Evolutionary conservation across 768 basidiomycete genomes (phyloP).

Genomic region (Hebeloma cylindrosporum): DNA sequence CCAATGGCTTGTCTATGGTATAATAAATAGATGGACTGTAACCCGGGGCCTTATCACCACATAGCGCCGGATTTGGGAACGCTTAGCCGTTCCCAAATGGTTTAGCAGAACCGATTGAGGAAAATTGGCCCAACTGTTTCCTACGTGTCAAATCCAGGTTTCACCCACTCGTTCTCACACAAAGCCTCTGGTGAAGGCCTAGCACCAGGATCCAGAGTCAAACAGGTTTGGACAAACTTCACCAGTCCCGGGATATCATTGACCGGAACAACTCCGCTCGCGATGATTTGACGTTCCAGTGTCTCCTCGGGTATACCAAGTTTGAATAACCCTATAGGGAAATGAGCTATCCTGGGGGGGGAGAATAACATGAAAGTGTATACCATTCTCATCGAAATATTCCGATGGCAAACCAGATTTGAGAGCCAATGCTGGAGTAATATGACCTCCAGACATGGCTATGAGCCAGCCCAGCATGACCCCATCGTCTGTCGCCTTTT

Average conservation of each 20-base stretch:
- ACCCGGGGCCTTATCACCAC: too few relatives aligned
- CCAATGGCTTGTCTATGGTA: too few relatives aligned
- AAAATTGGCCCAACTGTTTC: too few relatives aligned
- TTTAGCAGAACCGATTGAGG: too few relatives aligned
- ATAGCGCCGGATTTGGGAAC: too few relatives aligned
- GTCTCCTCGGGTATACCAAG: slow-evolving; percentile 9
- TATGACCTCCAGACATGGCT: slow-evolving; percentile 8
- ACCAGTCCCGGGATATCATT: slow-evolving; percentile 3
- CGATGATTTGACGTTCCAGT: slow-evolving; percentile 3
- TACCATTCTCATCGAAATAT: slow-evolving; percentile 8
- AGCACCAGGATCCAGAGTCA: slow-evolving; percentile 5
- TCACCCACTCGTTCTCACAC: slow-evolving; percentile 2
- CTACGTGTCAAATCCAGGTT: slow-evolving; percentile 8
- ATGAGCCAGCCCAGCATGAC: slow-evolving; percentile 11
- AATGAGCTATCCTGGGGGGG: not conserved
- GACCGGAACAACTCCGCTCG: not conserved
- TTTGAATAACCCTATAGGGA: slow-evolving; percentile 6
- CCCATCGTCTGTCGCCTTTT: slow-evolving; percentile 10
- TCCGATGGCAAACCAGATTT: slow-evolving; percentile 1
- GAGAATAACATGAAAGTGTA: not conserved
- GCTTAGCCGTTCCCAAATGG: too few relatives aligned
- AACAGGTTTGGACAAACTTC: not conserved
- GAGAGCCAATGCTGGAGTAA: slow-evolving; percentile 5
- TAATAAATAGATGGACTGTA: too few relatives aligned
- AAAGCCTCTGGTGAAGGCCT: slow-evolving; percentile 5